Evolutionary conservation across 2,329 filamentous ascomycete genomes (phyloP), one percentile per base, ranked within the genome.

Genomic region (Scedosporium boydii): DNA sequence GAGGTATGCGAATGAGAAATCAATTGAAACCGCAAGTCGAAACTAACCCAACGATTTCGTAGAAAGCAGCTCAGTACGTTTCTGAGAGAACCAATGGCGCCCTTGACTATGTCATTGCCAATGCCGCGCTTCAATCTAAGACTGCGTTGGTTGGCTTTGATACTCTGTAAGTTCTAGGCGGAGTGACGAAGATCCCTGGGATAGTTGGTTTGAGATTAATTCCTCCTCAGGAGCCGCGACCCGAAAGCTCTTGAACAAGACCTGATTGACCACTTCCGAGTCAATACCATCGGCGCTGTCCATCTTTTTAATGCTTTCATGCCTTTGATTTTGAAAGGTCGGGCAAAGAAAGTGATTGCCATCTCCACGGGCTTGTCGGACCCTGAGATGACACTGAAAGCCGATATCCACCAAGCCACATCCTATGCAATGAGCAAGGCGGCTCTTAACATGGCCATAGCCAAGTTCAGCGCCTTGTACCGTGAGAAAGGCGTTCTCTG

Each of bases 261-360:
- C 3, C 18, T 63, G 29, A 57, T 46, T 10, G 18, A 64, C 12
- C 26, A 16, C 7, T 75, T 80, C 64, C 67, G 78, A 2, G 73
- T 73, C 65, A 85, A 86, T 63, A 77, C 80, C n/a, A 29, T 82
- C 41, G 80, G 76, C 53, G 75, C 79, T 61, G 72, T 83, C 64
- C 75, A 83, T 64, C 72, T 82, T 2, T 76, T 80, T 70, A 79
- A 80, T 64, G 66, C 76, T 1, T 84, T 83, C 69, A 59, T 82
- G 5, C 82, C 83, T 0, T 74, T 84, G 0, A 71, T 87, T 56
- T 69, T 75, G 2, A 76, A 78, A 58, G 77, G 82, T 29, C 65
- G 69, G 3, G 67, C 63, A 16, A 85, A 85, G 71, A 85, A 85
- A 68, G 75, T 83, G 51, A 74, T 81, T 55, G 67, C 74, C 55